These are phyloP conservation scores for Cardiospermum halicacabum DNA, from an alignment of 345 rosid genomes.

Conservation along the genomic window DNA sequence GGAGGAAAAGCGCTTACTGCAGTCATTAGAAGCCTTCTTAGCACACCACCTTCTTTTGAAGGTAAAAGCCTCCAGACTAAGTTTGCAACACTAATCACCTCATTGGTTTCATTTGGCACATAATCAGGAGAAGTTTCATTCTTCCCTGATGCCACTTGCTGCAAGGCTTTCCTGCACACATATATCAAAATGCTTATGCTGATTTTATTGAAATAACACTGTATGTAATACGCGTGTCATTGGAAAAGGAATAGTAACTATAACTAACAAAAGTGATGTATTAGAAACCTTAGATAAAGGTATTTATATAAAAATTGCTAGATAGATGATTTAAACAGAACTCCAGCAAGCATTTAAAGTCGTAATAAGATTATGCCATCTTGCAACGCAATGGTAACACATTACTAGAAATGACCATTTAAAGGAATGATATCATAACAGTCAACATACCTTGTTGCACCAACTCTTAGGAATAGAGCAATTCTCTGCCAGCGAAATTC, in stretches of 20 bases:
- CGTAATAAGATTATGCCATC: not conserved
- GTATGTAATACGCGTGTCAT: not conserved
- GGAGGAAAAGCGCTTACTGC: conserved; percentile 72
- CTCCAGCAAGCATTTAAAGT: not conserved
- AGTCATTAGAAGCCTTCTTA: conserved; percentile 83
- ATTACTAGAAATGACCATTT: not conserved
- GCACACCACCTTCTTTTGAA: conserved; percentile 71
- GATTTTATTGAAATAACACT: not conserved
- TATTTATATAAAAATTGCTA: not conserved
- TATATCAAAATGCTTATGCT: conserved; percentile 1
- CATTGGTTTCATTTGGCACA: conserved; percentile 29
- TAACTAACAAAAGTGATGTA: not conserved
- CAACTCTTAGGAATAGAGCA: conserved; percentile 64
- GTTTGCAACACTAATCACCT: conserved; percentile 41
- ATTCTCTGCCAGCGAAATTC: conserved; percentile 88
- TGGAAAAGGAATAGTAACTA: not conserved
- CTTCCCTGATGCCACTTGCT: conserved; percentile 27
- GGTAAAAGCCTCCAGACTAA: conserved; percentile 63
- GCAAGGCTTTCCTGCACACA: conserved; percentile 51
- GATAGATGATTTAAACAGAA: not conserved
- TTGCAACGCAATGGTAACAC: not conserved
- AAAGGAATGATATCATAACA: not conserved
- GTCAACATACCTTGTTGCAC: conserved; percentile 49
- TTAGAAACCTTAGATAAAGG: not conserved
- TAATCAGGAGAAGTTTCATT: conserved; percentile 32